Base-by-base conservation (phyloP, 2,329 filamentous ascomycete species). In the Hansfordia pulvinata region DNA sequence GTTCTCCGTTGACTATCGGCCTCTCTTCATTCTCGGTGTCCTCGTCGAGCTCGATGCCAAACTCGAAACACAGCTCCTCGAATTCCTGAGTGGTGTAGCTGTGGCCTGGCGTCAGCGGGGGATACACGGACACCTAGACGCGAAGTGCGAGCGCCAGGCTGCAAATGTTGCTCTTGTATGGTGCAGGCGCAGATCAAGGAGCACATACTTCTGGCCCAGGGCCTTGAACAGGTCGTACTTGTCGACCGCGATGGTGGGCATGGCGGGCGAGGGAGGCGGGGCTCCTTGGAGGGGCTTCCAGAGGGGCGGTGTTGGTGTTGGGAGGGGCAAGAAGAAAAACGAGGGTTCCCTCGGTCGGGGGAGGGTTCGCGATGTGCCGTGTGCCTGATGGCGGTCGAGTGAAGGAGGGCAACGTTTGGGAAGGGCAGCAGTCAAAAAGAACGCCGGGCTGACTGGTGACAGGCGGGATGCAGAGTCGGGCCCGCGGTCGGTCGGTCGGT, bases 11-110 rank as follows among this genome's bases (percentile, higher is more conserved):
- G 44, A 81, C 68, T 31, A 79, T 60, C 17, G 81, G 80, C 24
- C 82, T 66, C 38, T 83, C 74, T 31, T 71, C 65, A 44, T 82
- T 66, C 40, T 83, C 78, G 26, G 82, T 90, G 54, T 98, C 90
- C 61, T 96, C 88, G 60, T 98, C 90, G 41, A 98, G 71, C 57
- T 98, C 90, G 50, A 98, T 92, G 33, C 86, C 86, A 50, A 93
- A 98, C 47, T 98, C 88, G 68, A 98, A 98, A 58, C 90, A 96
- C 42, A 98, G 67, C 49, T 93, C 81, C 55, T 98, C 90, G 49
- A 98, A 98, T 48, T 93, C 83, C 44, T 93, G 74, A 37, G 83
- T 90, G 29, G 88, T 93, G 56, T 82, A 88, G 40, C 80, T 86
- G 33, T 20, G 17, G 21, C 17, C 12, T 13, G 17, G 20, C 19